Evolutionary conservation across 176 grass and related monocot genomes (phyloP).

Genomic region (Oryza officinalis): DNA sequence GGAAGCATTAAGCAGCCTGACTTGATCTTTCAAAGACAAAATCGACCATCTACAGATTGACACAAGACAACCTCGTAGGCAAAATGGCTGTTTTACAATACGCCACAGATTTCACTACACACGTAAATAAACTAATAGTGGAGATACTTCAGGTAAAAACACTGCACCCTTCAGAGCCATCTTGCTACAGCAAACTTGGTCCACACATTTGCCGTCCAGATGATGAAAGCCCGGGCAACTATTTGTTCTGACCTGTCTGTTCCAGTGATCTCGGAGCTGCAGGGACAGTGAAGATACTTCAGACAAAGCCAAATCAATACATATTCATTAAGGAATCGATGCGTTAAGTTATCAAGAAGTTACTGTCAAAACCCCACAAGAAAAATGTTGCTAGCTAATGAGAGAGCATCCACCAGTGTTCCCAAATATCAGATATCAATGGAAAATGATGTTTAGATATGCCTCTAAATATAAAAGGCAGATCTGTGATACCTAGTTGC

Average conservation of each 20-base stretch:
- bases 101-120: conserved; percentile 38
- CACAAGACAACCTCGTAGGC: conserved; percentile 27
- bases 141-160: conserved; percentile 26
- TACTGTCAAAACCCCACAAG: background rate
- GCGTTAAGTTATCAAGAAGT: background rate
- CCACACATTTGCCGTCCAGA: background rate
- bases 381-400: background rate
- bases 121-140: conserved; percentile 25
- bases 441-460: background rate
- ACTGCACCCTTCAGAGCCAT: conserved; percentile 3
- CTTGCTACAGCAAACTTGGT: conserved; percentile 5
- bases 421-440: background rate
- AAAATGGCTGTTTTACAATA: conserved; percentile 54
- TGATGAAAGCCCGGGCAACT: background rate
- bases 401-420: background rate
- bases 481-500: background rate
- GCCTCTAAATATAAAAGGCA: background rate
- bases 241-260: conserved; percentile 35
- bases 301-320: background rate
- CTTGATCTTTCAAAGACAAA: conserved; percentile 27
- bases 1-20: background rate
- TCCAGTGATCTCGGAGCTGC: conserved; percentile 44
- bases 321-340: background rate
- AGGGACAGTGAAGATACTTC: conserved; percentile 20
- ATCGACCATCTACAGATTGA: conserved; percentile 44